These are phyloP conservation scores for Naganishia vishniacii DNA, from an alignment of 768 basidiomycete genomes.

Conservation along the genomic window DNA sequence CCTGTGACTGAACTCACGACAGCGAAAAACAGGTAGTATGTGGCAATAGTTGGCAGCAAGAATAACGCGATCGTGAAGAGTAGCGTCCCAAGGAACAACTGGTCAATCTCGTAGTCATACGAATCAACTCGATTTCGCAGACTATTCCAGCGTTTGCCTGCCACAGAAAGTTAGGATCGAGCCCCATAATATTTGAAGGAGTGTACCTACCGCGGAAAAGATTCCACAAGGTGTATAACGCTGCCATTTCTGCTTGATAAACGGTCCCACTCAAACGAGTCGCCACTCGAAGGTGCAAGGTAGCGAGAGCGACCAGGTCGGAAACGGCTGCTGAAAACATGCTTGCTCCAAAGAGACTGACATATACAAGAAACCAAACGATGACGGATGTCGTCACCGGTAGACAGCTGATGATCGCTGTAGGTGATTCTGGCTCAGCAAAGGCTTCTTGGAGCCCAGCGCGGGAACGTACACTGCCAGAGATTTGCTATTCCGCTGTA, in stretches of 20 bases:
- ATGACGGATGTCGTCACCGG: constrained; percentile 42
- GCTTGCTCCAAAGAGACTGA: constrained; percentile 52
- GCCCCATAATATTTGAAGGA: neutral
- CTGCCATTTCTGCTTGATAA: constrained; percentile 60
- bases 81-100: constrained; percentile 81
- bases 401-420: constrained; percentile 22
- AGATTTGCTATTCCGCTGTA: constrained; percentile 61
- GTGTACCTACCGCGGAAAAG: constrained; percentile 76
- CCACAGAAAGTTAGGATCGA: too few species aligned
- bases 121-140: constrained; percentile 81
- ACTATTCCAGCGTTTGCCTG: constrained; percentile 83
- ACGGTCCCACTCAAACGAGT: constrained; percentile 61
- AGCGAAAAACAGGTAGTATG: constrained; percentile 79
- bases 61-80: constrained; percentile 49
- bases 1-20: constrained; percentile 51
- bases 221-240: constrained; percentile 70
- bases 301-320: constrained; percentile 64
- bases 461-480: constrained; percentile 65
- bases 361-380: constrained; percentile 41
- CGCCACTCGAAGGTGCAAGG: constrained; percentile 66
- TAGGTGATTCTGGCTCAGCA: neutral
- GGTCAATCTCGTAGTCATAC: constrained; percentile 86
- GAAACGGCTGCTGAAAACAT: constrained; percentile 62
- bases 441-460: neutral
- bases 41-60: constrained; percentile 64